phyloP scores from a whole-genome alignment of 2,329 filamentous ascomycete genomes.

The Pochonia chlamydosporia region DNA sequence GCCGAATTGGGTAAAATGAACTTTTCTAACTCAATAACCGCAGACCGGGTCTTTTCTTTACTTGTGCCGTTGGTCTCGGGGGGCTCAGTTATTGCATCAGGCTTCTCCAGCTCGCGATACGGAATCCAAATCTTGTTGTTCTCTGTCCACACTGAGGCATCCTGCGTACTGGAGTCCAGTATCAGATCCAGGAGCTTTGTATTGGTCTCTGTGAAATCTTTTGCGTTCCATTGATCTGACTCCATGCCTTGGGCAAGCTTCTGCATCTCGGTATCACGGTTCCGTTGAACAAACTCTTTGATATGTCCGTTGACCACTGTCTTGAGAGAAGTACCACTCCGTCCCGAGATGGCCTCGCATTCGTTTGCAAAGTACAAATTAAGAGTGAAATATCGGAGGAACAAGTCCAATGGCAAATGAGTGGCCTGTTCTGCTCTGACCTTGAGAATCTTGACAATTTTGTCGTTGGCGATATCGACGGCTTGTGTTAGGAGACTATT shows the following conservation, averaged over 20 bases:
- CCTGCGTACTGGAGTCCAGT: constrained; percentile 63
- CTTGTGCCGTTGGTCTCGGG: constrained; percentile 41
- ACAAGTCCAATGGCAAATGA: constrained; percentile 60
- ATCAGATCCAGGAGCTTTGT: constrained; percentile 57
- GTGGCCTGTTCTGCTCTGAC: constrained; percentile 71
- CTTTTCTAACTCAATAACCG: constrained; percentile 75
- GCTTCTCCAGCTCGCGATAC: constrained; percentile 30
- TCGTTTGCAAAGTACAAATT: constrained; percentile 82
- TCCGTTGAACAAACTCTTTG: constrained; percentile 67
- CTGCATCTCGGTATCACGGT: constrained; percentile 68
- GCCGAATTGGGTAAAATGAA: constrained; percentile 85
- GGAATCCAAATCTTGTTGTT: constrained; percentile 54
- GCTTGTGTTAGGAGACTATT: constrained; percentile 72
- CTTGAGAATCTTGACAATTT: constrained; percentile 67
- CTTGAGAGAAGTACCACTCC: constrained; percentile 70
- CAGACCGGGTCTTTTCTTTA: constrained; percentile 64
- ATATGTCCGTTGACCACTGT: constrained; percentile 78
- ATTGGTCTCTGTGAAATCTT: constrained; percentile 64
- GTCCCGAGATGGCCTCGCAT: constrained; percentile 77
- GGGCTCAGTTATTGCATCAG: constrained; percentile 24
- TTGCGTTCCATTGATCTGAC: constrained; percentile 72
- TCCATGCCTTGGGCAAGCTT: constrained; percentile 72
- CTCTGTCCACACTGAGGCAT: constrained; percentile 61
- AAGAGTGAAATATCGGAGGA: constrained; percentile 75
- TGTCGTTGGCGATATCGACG: constrained; percentile 75